A percentile compares a stretch with the other conserved stretches of the same genome.
Evolutionary conservation across 371 early-diverging fungal species (phyloP).

Genomic region (Rhizopus sp.): DNA sequence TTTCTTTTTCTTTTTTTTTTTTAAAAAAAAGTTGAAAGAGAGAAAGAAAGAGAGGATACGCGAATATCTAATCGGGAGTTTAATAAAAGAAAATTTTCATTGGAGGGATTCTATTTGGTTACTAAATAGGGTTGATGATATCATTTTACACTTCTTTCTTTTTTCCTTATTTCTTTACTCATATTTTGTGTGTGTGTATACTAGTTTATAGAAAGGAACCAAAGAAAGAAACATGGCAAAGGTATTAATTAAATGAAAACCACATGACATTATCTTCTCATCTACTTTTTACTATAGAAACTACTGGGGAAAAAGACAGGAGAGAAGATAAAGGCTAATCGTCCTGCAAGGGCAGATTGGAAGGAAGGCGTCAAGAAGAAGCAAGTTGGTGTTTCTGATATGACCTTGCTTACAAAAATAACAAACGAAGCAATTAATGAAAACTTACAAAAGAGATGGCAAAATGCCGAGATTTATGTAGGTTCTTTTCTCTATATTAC

Average conservation of each 20-base stretch:
- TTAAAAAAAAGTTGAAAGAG: conserved; percentile 1
- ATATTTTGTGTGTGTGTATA: neutral
- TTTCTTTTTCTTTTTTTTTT: too few relatives aligned
- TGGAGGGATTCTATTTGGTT: conserved; percentile 8
- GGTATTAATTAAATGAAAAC: neutral
- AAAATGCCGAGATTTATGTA: conserved; percentile 86
- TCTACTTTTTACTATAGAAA: conserved; percentile 25
- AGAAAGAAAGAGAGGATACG: conserved; percentile 3
- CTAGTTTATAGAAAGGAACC: neutral
- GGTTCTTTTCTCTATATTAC: conserved; percentile 13
- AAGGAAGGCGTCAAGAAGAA: conserved; percentile 81
- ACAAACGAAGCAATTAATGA: conserved; percentile 86
- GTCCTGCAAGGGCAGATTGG: conserved; percentile 79
- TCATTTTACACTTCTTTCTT: conserved; percentile 6
- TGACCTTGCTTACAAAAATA: conserved; percentile 87
- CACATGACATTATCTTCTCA: neutral
- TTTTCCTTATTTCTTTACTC: conserved; percentile 2
- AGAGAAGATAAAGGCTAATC: conserved; percentile 54
- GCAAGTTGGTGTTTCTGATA: conserved; percentile 85
- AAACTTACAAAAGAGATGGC: conserved; percentile 81
- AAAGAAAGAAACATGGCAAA: conserved; percentile 13
- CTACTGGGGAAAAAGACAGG: conserved; percentile 36
- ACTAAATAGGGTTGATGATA: neutral
- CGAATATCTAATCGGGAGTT: conserved; percentile 3
- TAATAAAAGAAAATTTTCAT: conserved; percentile 3